Evolutionary conservation across 805 yeast species (phyloP).

Genomic region (Candida coquimbonensis): DNA sequence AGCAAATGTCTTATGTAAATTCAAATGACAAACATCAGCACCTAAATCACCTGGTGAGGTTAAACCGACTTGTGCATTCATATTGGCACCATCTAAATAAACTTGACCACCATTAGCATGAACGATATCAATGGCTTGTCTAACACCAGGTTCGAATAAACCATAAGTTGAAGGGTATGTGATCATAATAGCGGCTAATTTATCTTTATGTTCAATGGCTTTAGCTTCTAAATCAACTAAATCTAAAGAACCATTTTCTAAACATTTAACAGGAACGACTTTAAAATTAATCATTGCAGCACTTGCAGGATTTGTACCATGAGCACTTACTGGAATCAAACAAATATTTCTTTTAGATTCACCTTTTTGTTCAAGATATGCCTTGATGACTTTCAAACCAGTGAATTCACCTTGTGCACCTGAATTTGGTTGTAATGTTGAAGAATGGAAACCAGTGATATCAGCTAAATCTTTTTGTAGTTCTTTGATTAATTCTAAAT

Average conservation of each 20-base stretch:
- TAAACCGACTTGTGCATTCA: conserved; percentile 98
- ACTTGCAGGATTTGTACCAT: conserved; percentile 98
- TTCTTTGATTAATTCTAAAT: conserved; percentile 64
- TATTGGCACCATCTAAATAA: conserved; percentile 96
- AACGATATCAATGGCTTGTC: conserved; percentile 75
- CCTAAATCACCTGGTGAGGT: conserved; percentile 97
- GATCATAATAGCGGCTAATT: conserved; percentile 88
- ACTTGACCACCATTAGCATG: conserved; percentile 92
- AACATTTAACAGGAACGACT: conserved; percentile 88
- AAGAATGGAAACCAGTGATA: conserved; percentile 88
- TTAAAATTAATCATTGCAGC: conserved; percentile 96
- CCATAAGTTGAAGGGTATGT: conserved; percentile 98
- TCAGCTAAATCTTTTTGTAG: conserved; percentile 80
- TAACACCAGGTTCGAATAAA: conserved; percentile 87
- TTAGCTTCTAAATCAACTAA: conserved; percentile 65
- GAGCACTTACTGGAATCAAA: conserved; percentile 94
- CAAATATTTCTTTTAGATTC: conserved; percentile 75
- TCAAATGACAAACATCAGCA: conserved; percentile 96
- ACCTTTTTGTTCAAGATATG: conserved; percentile 66
- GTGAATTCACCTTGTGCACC: conserved; percentile 99
- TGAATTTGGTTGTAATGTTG: conserved; percentile 92
- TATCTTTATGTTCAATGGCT: conserved; percentile 59
- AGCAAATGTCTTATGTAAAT: conserved; percentile 94
- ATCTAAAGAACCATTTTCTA: conserved; percentile 80
- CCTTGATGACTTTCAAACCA: conserved; percentile 79